A percentile compares a stretch with the other conserved stretches of the same genome.
Conservation (phyloP, 208 protist species). For the Leishmania guyanensis region DNA sequence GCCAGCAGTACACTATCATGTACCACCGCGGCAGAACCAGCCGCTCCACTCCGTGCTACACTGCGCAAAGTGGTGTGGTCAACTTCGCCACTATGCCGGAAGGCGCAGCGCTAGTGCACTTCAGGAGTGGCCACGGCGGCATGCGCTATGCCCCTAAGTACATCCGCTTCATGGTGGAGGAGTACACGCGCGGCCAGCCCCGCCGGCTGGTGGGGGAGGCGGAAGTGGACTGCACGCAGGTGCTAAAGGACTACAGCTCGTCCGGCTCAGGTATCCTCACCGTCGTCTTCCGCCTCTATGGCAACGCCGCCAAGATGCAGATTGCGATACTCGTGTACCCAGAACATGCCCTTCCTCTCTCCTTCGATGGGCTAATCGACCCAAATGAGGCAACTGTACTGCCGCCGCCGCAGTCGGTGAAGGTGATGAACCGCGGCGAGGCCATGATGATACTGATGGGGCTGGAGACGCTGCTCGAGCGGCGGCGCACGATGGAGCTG, state of each 20-base stretch:
- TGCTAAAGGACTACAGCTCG: slow-evolving; percentile 35
- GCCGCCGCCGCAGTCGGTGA: slow-evolving; percentile 34
- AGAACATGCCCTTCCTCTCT: slow-evolving; percentile 47
- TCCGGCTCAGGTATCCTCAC: slow-evolving; percentile 40
- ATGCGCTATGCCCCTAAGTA: slow-evolving; percentile 75
- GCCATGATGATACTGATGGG: slow-evolving; percentile 83
- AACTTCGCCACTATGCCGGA: slow-evolving; percentile 87
- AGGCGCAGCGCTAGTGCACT: slow-evolving; percentile 76
- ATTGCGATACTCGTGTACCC: slow-evolving; percentile 80
- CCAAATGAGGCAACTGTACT: slow-evolving; percentile 22
- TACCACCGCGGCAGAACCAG: slow-evolving; percentile 75
- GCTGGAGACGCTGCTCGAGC: slow-evolving; percentile 81
- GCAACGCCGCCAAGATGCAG: slow-evolving; percentile 56
- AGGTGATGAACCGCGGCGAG: slow-evolving; percentile 67
- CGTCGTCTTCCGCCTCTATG: slow-evolving; percentile 67
- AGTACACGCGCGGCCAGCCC: slow-evolving; percentile 71
- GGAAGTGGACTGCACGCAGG: slow-evolving; percentile 70
- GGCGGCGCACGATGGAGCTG: slow-evolving; percentile 39
- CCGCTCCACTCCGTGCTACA: slow-evolving; percentile 77
- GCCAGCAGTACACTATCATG: slow-evolving; percentile 81
- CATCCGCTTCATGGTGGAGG: slow-evolving; percentile 82
- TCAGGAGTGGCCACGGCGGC: slow-evolving; percentile 58
- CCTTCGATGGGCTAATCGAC: slow-evolving; percentile 63
- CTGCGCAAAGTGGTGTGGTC: slow-evolving; percentile 56
- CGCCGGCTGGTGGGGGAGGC: slow-evolving; percentile 70